A percentile compares a stretch with the other conserved stretches of the same genome.
These are phyloP conservation scores for Melanopsichium pennsylvanicum DNA, from an alignment of 1,284 basidiomycete species.

Conservation along the genomic window DNA sequence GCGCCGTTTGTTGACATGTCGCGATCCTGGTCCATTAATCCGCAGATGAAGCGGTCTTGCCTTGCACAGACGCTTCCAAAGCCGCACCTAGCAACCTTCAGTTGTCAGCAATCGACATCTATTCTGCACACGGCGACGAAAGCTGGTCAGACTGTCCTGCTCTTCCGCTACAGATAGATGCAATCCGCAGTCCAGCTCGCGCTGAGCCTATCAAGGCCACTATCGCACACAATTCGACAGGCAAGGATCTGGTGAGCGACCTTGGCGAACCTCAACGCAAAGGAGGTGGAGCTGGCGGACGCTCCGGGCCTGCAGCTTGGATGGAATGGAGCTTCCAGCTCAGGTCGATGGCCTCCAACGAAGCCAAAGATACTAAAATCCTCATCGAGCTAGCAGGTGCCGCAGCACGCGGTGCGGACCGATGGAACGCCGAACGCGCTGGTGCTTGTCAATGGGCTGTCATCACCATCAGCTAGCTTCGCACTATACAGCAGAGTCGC, in stretches of 20 bases:
- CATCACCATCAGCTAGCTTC: conserved; percentile 21
- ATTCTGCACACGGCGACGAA: conserved; percentile 23
- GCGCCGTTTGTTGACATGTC: no score
- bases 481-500: no score
- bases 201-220: neutral
- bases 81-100: neutral
- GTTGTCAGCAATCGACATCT: conserved; percentile 34
- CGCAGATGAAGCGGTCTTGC: conserved; percentile 11
- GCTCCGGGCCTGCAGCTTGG: conserved; percentile 36
- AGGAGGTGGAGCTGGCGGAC: conserved; percentile 27
- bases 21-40: no score
- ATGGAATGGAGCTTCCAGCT: conserved; percentile 35
- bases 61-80: conserved; percentile 7
- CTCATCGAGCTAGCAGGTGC: conserved; percentile 28
- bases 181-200: neutral
- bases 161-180: conserved; percentile 15
- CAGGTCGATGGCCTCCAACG: neutral
- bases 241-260: conserved; percentile 22
- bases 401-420: conserved; percentile 30
- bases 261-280: conserved; percentile 40
- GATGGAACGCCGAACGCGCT: conserved; percentile 37
- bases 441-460: conserved; percentile 22
- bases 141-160: conserved; percentile 16
- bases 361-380: conserved; percentile 1
- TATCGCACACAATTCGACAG: conserved; percentile 12